Base-by-base conservation (phyloP, 192 early-diverging fungal species). In the Umbelopsis vinacea region DNA sequence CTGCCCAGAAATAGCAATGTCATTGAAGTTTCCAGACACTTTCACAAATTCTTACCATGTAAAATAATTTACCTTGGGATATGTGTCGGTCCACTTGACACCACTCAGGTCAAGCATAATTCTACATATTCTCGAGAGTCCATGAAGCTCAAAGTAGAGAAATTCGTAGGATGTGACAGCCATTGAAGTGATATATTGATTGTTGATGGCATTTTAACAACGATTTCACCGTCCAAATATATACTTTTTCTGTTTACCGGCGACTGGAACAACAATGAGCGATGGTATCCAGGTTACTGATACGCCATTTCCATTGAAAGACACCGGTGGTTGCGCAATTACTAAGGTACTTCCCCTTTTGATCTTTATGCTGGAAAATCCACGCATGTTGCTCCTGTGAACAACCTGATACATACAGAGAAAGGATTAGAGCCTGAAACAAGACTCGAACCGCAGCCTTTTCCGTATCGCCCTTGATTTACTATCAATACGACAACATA, bases 61-160 rank as follows among this genome's bases (percentile, higher is more conserved):
- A 29, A n/a, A n/a, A 29, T 29, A 29, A 17, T 1, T 19, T 14
- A 63, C 57, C 52, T 54, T 54, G 4, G 52, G 3, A 38, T 22
- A 26, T 63, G 14, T 63, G 22, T 63, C 57, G 15, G 26, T 63
- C 57, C 57, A 63, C 17, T 63, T 17, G 37, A 63, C 26, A 26
- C 57, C 57, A 4, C 57, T 38, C 2, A 63, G 37, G 6, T 29
- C 26, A 4, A 63, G 37, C n/a, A 63, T 14, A 2, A 63, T 14
- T 63, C 57, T 29, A 24, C 17, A 63, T 10, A 38, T 17, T 38
- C 26, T 37, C 4, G 37, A 14, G 15, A 63, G 26, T 14, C 57
- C 57, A 29, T 63, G 22, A 8, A 38, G 14, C 19, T 6, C 10
- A 26, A 63, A 63, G 24, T 63, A 63, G 57, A 26, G 23, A 22